phyloP scores from a whole-genome alignment of 768 basidiomycete species.

The Galerina sulciceps region DNA sequence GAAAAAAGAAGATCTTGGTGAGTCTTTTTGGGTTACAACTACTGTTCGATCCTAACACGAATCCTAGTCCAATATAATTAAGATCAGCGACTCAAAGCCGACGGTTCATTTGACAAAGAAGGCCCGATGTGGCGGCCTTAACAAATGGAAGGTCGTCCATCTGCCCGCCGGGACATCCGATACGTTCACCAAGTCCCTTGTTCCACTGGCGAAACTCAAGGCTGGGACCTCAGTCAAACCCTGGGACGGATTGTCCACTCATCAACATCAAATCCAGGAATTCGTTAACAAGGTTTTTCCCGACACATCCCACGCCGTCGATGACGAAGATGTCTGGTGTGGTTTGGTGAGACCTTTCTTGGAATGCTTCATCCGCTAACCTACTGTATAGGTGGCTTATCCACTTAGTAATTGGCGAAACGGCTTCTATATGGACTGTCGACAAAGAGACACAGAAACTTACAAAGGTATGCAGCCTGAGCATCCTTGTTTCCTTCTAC shows the following conservation, averaged over 20 bases:
- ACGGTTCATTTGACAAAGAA: constrained; percentile 7
- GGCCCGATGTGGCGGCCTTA: constrained; percentile 8
- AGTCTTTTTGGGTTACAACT: not conserved
- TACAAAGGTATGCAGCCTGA: no score
- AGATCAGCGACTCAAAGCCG: not conserved
- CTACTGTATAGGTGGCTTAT: constrained; percentile 13
- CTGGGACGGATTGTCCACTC: constrained; percentile 6
- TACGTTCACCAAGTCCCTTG: constrained; percentile 8
- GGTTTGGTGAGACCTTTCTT: constrained; percentile 16
- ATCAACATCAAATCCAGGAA: constrained; percentile 10
- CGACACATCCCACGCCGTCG: not conserved
- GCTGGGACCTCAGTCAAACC: constrained; percentile 14
- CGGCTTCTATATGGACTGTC: constrained; percentile 9
- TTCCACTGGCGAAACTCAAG: constrained; percentile 13
- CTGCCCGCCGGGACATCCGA: constrained; percentile 6
- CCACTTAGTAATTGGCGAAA: constrained; percentile 20
- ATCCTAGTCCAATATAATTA: no score
- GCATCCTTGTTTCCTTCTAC: no score
- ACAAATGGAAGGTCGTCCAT: constrained; percentile 20
- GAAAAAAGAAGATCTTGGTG: not conserved
- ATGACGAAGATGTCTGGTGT: constrained; percentile 19
- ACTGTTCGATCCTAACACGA: no score
- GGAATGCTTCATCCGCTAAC: not conserved
- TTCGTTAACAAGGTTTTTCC: constrained; percentile 17
- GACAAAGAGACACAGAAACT: no score